Evolutionary conservation across 257 asterid genomes (phyloP), one percentile per base, ranked within the genome.

Genomic region (Forsythia viridissima): DNA sequence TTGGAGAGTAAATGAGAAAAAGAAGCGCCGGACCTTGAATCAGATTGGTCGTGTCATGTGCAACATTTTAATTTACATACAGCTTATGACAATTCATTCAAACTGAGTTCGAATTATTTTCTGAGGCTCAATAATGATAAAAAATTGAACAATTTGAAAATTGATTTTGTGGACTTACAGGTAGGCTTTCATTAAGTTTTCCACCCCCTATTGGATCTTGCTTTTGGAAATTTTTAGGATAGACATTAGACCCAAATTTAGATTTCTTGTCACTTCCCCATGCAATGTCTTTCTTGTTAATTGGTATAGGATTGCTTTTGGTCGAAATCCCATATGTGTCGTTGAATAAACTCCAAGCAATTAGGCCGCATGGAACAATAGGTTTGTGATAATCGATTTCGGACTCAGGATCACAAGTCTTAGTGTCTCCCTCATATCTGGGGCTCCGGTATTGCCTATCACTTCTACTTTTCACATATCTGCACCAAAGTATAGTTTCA

Each of bases 301-400:
- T 83, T 36, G 84, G 52, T 63, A 94, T 0, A 20, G 79, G 73
- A 43, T 48, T 79, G 73, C 79, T 71, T 1, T 82, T 81, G 41
- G 80, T 77, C 4, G 90, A 85, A 71, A 94, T 74, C 4, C 44
- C 52, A 74, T 88, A 94, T 0, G 98, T 89, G 72, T 94, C 98
- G 11, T 94, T 94, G 84, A 92, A 94, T 52, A 94, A 83, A 77
- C 97, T 94, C 98, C 98, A 94, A 42, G 98, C 98, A 4, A 94
- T 84, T 24, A 94, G 94, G 16, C 98, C 98, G 81, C 97, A 94
- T 1, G 98, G 98, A 55, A 94, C 92, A 40, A 94, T 90, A 0
- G 96, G 90, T 75, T 73, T 63, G n/a, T 67, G 44, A 0, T 85
- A 78, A 24, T 41, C 38, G 21, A 34, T 68, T 6, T 18, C 70